A percentile compares a stretch with the other conserved stretches of the same genome.
Evolutionary conservation across 1,284 basidiomycete genomes (phyloP).

Genomic region (Cryptococcus wingfieldii): DNA sequence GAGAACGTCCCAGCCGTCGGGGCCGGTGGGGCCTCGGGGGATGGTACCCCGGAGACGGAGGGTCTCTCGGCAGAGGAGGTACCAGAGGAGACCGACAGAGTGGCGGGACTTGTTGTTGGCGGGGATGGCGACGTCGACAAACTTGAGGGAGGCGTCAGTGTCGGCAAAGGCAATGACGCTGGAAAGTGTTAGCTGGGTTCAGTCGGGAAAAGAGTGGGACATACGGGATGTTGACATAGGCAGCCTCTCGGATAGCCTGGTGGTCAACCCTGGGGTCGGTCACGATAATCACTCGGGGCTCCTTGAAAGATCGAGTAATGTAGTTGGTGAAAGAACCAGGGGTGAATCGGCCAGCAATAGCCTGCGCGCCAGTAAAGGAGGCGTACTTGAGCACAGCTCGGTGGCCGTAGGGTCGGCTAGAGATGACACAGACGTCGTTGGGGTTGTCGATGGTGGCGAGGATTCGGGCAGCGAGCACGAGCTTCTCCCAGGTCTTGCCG

Average conservation of each 20-base stretch:
- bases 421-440: slow-evolving; percentile 95
- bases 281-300: slow-evolving; percentile 95
- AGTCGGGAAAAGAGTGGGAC: slow-evolving; percentile 4
- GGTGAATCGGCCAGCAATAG: slow-evolving; percentile 98
- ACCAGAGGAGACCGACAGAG: slow-evolving; percentile 97
- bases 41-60: slow-evolving; percentile 91
- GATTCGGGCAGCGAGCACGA: slow-evolving; percentile 89
- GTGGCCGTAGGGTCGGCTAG: slow-evolving; percentile 96
- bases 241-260: slow-evolving; percentile 99
- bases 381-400: slow-evolving; percentile 98
- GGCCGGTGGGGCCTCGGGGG: slow-evolving; percentile 75
- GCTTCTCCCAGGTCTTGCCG: slow-evolving; percentile 99
- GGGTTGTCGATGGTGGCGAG: slow-evolving; percentile 97
- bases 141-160: slow-evolving; percentile 94
- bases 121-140: slow-evolving; percentile 97
- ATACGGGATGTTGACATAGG: slow-evolving; percentile 96
- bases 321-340: slow-evolving; percentile 99
- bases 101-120: slow-evolving; percentile 99
- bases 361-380: slow-evolving; percentile 94
- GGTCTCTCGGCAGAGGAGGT: slow-evolving; percentile 96
- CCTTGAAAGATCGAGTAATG: slow-evolving; percentile 99
- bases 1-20: slow-evolving; percentile 94
- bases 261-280: slow-evolving; percentile 99
- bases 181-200: neutral
- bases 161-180: slow-evolving; percentile 94